Evolutionary conservation across 805 yeast species (phyloP).

Genomic region (Starmerella stellata): DNA sequence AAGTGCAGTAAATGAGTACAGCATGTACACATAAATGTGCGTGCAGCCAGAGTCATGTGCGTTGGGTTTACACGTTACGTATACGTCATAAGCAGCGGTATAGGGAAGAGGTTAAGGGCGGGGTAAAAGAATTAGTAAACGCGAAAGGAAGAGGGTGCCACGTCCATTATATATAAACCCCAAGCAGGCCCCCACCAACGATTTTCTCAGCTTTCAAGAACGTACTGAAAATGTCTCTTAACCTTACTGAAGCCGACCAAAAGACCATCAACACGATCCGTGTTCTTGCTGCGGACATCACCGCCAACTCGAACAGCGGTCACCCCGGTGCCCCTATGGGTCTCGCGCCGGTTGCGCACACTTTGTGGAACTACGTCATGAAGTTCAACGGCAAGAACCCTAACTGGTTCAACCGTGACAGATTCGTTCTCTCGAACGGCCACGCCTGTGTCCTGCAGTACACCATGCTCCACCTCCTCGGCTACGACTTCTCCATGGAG

Average conservation of each 20-base stretch:
- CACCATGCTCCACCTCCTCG: slow-evolving; percentile 67
- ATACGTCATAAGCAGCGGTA: background rate
- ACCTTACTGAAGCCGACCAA: slow-evolving; percentile 43
- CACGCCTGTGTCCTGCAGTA: slow-evolving; percentile 87
- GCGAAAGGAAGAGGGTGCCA: background rate
- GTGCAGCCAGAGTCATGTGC: background rate
- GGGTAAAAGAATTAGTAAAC: background rate
- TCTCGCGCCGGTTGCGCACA: slow-evolving; percentile 89
- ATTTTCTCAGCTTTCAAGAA: background rate
- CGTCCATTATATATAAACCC: background rate
- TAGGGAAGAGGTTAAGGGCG: background rate
- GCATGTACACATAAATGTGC: background rate
- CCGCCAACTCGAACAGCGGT: slow-evolving; percentile 78
- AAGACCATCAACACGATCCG: slow-evolving; percentile 77
- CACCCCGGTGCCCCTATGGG: slow-evolving; percentile 99
- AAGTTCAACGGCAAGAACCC: slow-evolving; percentile 82
- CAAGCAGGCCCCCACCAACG: background rate
- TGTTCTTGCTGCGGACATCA: slow-evolving; percentile 71
- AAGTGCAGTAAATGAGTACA: too few relatives aligned
- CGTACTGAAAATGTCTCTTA: slow-evolving; percentile 12
- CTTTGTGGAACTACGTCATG: slow-evolving; percentile 55
- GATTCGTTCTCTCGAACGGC: slow-evolving; percentile 90
- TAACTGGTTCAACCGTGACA: slow-evolving; percentile 82
- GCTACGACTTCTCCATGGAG: slow-evolving; percentile 61
- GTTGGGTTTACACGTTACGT: background rate